Evolutionary conservation across 2,329 filamentous ascomycete species (phyloP).

Genomic region (Basipetospora chlamydospora): DNA sequence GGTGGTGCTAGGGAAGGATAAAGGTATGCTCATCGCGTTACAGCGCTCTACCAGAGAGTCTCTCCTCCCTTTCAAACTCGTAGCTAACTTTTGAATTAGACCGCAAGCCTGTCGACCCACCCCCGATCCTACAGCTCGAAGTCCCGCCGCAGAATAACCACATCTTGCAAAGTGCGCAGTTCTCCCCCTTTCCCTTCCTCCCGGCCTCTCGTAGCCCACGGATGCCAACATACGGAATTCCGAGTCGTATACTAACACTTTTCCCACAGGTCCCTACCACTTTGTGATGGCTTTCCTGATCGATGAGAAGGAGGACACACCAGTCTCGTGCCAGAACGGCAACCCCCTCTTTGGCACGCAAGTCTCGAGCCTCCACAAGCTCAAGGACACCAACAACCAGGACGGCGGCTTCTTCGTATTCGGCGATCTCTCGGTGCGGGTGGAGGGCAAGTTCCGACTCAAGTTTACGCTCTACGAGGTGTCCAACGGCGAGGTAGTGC

Average conservation of each 20-base stretch:
- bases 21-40: conserved; percentile 37
- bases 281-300: conserved; percentile 32
- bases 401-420: conserved; percentile 88
- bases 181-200: too few species aligned
- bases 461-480: conserved; percentile 63
- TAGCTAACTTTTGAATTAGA: conserved; percentile 28
- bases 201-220: too few species aligned
- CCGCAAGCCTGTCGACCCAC: conserved; percentile 78
- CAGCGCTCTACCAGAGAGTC: too few species aligned
- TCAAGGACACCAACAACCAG: conserved; percentile 64
- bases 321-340: conserved; percentile 16
- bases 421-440: conserved; percentile 67
- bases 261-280: conserved; percentile 27
- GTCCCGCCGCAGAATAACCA: conserved; percentile 24
- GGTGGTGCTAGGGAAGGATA: conserved; percentile 60
- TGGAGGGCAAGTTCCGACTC: conserved; percentile 57
- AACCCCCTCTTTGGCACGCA: conserved; percentile 55
- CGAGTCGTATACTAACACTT: background rate
- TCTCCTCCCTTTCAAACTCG: background rate
- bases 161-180: conserved; percentile 15
- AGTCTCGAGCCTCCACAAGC: conserved; percentile 66
- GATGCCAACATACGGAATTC: too few species aligned
- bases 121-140: conserved; percentile 62
- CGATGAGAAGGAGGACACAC: conserved; percentile 21
- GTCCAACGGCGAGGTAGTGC: conserved; percentile 15